Evolutionary conservation across 2,329 filamentous ascomycete genomes (phyloP).

Genomic region (Huntiella abstrusa): DNA sequence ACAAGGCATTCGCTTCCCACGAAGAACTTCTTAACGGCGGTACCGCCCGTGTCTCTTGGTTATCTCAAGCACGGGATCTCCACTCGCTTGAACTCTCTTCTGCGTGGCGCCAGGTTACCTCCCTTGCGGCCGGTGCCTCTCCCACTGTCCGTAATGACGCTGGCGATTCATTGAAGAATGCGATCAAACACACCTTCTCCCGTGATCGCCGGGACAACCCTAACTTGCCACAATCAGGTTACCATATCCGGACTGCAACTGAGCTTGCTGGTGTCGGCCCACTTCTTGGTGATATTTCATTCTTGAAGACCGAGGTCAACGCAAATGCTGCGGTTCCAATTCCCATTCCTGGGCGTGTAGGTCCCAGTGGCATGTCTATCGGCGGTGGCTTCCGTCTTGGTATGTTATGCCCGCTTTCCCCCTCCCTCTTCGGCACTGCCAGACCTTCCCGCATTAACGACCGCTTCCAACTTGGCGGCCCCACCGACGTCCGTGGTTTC

Average conservation of each 20-base stretch:
- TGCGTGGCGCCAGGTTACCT: slow-evolving; percentile 76
- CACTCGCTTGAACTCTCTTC: slow-evolving; percentile 68
- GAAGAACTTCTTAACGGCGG: slow-evolving; percentile 74
- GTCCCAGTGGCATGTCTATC: slow-evolving; percentile 60
- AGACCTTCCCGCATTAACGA: slow-evolving; percentile 71
- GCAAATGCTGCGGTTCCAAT: slow-evolving; percentile 58
- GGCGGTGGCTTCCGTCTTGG: slow-evolving; percentile 68
- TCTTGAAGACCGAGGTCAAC: slow-evolving; percentile 81
- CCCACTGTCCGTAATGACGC: slow-evolving; percentile 68
- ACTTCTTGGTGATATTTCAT: slow-evolving; percentile 76
- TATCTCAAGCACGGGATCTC: slow-evolving; percentile 41
- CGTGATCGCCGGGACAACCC: slow-evolving; percentile 69
- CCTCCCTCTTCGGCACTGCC: slow-evolving; percentile 29
- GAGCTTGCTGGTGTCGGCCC: slow-evolving; percentile 80
- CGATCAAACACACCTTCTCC: slow-evolving; percentile 62
- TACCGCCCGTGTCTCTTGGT: slow-evolving; percentile 58
- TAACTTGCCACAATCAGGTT: slow-evolving; percentile 65
- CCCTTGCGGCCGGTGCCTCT: slow-evolving; percentile 55
- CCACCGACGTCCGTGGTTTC: slow-evolving; percentile 89
- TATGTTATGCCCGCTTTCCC: slow-evolving; percentile 61
- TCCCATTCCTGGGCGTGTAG: slow-evolving; percentile 46
- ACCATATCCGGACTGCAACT: slow-evolving; percentile 55
- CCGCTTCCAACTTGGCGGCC: slow-evolving; percentile 84
- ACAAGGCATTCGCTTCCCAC: slow-evolving; percentile 86
- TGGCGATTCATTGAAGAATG: slow-evolving; percentile 79